Evolutionary conservation across 192 early-diverging fungal species (phyloP).

Genomic region (Jimgerdemannia flammicorona): DNA sequence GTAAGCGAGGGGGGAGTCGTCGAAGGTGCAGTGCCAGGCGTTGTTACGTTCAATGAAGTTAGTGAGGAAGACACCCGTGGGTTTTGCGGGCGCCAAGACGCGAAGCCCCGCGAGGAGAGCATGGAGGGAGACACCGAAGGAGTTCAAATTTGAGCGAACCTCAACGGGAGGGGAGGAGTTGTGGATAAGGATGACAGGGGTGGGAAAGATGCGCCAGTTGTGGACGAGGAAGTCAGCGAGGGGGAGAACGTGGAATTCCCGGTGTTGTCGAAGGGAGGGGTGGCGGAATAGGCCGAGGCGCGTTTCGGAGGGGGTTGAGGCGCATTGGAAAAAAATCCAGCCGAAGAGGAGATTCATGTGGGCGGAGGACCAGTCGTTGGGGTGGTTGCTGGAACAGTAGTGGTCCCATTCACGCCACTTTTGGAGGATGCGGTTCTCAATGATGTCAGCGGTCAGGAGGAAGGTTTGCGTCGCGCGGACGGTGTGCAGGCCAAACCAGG

Average conservation of each 20-base stretch:
- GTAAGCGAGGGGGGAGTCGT: background rate
- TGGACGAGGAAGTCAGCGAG: background rate
- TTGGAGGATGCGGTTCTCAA: background rate
- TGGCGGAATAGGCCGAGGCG: background rate
- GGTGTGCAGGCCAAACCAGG: background rate
- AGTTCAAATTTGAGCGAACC: background rate
- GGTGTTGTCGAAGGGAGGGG: background rate
- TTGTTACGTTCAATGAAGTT: background rate
- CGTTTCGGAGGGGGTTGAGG: background rate
- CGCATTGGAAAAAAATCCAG: background rate
- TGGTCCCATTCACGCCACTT: background rate
- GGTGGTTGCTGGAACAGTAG: background rate
- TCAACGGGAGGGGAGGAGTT: background rate
- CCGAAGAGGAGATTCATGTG: background rate
- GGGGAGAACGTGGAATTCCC: background rate
- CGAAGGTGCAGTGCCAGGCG: background rate
- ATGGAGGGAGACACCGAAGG: background rate
- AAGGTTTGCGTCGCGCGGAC: background rate
- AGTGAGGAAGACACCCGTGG: background rate
- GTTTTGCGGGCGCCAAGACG: background rate
- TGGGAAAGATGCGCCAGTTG: background rate
- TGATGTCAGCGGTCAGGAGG: background rate
- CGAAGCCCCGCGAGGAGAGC: background rate
- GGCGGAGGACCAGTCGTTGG: background rate
- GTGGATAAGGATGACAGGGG: background rate